Percentiles rank a stretch among this genome's conserved stretches.
phyloP scores from a whole-genome alignment of 768 basidiomycete genomes.

The Podaxis carcinomalis region DNA sequence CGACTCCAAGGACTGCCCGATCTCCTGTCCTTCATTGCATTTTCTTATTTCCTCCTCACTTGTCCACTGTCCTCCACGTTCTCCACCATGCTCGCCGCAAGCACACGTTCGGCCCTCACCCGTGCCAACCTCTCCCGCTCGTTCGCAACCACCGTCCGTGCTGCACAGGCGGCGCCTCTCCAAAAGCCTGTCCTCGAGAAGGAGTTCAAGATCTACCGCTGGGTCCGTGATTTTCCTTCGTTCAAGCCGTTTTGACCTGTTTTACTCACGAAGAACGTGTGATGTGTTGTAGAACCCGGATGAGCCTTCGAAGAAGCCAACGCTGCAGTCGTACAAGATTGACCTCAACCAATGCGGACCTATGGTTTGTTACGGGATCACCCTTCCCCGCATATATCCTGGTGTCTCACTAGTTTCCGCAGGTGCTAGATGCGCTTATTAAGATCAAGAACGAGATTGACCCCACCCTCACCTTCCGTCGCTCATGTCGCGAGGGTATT shows the following conservation, averaged over 20 bases:
- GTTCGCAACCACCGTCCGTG: slow-evolving; percentile 16
- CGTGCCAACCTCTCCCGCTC: slow-evolving; percentile 16
- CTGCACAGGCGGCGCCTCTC: slow-evolving; percentile 42
- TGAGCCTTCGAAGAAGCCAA: slow-evolving; percentile 86
- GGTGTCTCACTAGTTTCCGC: slow-evolving; percentile 1
- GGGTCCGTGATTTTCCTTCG: slow-evolving; percentile 50
- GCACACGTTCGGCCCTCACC: slow-evolving; percentile 5
- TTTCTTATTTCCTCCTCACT: slow-evolving; percentile 4
- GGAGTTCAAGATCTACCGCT: slow-evolving; percentile 99
- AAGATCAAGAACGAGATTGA: slow-evolving; percentile 99
- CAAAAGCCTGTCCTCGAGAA: slow-evolving; percentile 76
- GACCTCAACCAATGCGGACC: slow-evolving; percentile 95
- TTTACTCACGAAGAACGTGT: not conserved
- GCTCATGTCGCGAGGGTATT: slow-evolving; percentile 92
- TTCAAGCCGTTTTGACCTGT: not conserved
- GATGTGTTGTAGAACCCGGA: slow-evolving; percentile 74
- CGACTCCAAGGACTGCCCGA: slow-evolving; percentile 12
- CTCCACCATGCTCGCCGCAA: slow-evolving; percentile 8
- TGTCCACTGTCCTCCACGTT: slow-evolving; percentile 9
- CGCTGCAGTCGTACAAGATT: slow-evolving; percentile 84
- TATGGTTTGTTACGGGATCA: slow-evolving; percentile 52
- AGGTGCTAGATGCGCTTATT: slow-evolving; percentile 90
- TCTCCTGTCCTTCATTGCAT: slow-evolving; percentile 7
- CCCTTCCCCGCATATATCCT: not conserved
- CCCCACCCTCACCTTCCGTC: slow-evolving; percentile 93